phyloP scores from a whole-genome alignment of 2,329 filamentous ascomycete genomes.

The Stenocarpella maydis region DNA sequence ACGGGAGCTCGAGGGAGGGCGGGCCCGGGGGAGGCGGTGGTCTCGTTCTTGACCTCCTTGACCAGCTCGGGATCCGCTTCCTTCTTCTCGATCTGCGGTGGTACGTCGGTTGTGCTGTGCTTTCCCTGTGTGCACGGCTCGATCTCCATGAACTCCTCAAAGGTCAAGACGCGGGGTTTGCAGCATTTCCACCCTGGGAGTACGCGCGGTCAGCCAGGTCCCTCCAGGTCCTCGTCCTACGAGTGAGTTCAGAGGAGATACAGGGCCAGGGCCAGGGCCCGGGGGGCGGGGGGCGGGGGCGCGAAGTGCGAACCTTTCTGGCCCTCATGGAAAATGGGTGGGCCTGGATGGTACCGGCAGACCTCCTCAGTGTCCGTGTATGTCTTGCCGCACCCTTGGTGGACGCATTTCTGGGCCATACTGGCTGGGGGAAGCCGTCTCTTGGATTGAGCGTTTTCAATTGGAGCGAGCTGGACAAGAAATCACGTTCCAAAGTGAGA shows the following conservation, averaged over 20 bases:
- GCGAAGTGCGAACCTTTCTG: conserved; percentile 76
- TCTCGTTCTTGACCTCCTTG: conserved; percentile 60
- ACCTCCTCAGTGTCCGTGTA: conserved; percentile 84
- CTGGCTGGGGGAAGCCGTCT: not conserved
- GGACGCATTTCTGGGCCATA: conserved; percentile 89
- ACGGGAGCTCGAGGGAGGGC: conserved; percentile 48
- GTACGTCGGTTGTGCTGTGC: conserved; percentile 85
- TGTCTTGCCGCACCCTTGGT: conserved; percentile 92
- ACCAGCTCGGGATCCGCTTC: conserved; percentile 53
- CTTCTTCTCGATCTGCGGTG: conserved; percentile 69
- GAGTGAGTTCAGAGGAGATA: conserved; percentile 30
- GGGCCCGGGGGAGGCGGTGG: conserved; percentile 45
- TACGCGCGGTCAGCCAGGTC: conserved; percentile 31
- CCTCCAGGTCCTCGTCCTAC: not conserved
- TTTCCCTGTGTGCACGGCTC: conserved; percentile 91
- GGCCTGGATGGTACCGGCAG: conserved; percentile 92
- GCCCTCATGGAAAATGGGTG: conserved; percentile 95
- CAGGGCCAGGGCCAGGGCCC: conserved; percentile 31
- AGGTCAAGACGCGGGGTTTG: conserved; percentile 94
- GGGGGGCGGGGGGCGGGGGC: too few species aligned
- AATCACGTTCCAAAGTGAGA: not conserved
- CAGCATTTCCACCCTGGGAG: conserved; percentile 94
- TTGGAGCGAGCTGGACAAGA: not conserved
- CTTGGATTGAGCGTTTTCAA: not conserved
- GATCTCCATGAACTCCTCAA: conserved; percentile 96